Percentiles rank a stretch among this genome's conserved stretches.
Evolutionary conservation across 495 filamentous ascomycete genomes (phyloP).

Genomic region (Penicillium canescens): DNA sequence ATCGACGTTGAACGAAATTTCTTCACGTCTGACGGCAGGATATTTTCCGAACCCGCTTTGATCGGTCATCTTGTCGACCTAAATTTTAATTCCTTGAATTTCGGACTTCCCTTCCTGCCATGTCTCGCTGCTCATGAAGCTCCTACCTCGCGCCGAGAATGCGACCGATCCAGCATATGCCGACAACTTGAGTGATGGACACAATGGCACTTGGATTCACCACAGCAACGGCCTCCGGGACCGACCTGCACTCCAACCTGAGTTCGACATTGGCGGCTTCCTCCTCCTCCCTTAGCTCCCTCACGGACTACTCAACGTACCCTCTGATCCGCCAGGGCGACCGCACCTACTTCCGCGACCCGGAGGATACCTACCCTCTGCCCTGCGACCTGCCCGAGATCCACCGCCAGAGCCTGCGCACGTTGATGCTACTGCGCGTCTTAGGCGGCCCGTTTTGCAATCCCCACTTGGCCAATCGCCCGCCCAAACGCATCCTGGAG

Average conservation of each 20-base stretch:
- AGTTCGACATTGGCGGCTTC: constrained; percentile 42
- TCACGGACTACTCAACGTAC: constrained; percentile 49
- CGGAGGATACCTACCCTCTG: constrained; percentile 73
- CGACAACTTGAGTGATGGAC: constrained; percentile 28
- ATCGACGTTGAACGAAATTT: constrained; percentile 5
- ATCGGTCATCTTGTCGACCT: constrained; percentile 8
- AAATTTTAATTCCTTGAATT: constrained; percentile 7
- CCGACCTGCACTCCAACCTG: constrained; percentile 41
- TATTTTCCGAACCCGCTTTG: constrained; percentile 12
- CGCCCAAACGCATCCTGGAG: constrained; percentile 79
- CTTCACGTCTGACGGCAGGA: background rate
- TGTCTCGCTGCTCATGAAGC: constrained; percentile 27
- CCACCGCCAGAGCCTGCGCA: constrained; percentile 83
- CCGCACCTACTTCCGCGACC: constrained; percentile 78
- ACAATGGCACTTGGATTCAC: constrained; percentile 37
- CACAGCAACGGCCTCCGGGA: constrained; percentile 33
- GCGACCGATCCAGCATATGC: constrained; percentile 24
- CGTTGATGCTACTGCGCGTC: constrained; percentile 76
- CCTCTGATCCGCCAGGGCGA: constrained; percentile 75
- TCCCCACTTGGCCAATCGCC: constrained; percentile 60
- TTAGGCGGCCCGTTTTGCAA: constrained; percentile 79
- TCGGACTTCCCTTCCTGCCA: constrained; percentile 9
- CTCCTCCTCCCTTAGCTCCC: constrained; percentile 37
- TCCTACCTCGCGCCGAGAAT: constrained; percentile 31
- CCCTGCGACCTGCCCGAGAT: constrained; percentile 87